Conservation (phyloP, 768 basidiomycete species). For the Favolaschia claudopus region DNA sequence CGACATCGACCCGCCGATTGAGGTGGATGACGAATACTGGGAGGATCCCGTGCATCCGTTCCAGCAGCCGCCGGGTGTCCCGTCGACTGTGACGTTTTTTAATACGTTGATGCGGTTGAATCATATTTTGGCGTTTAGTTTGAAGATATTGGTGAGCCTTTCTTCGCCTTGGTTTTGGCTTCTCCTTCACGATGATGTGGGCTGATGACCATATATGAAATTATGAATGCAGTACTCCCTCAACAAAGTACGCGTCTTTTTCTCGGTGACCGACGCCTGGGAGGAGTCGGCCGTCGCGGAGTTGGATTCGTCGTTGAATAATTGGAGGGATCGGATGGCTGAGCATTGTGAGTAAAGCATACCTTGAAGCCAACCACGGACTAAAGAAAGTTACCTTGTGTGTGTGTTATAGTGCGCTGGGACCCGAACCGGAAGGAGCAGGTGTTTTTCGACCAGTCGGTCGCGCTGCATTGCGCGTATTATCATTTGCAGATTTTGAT, state of each 20-base stretch:
- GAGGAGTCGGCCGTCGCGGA: conserved; percentile 73
- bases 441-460: conserved; percentile 65
- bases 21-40: conserved; percentile 79
- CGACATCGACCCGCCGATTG: conserved; percentile 70
- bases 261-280: conserved; percentile 58
- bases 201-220: too few species aligned
- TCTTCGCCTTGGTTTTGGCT: neutral
- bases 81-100: conserved; percentile 63
- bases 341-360: conserved; percentile 52
- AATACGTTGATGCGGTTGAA: conserved; percentile 61
- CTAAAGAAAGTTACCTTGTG: too few species aligned
- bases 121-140: conserved; percentile 65
- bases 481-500: conserved; percentile 72
- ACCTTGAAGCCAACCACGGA: neutral
- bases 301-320: conserved; percentile 77
- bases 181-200: too few species aligned
- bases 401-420: conserved; percentile 56
- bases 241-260: conserved; percentile 62
- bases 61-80: conserved; percentile 66
- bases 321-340: conserved; percentile 54
- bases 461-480: conserved; percentile 54
- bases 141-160: conserved; percentile 59
- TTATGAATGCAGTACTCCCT: conserved; percentile 73
- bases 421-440: conserved; percentile 45
- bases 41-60: conserved; percentile 59